Evolutionary conservation across 805 yeast genomes (phyloP), one percentile per base, ranked within the genome.

Genomic region (Hanseniaspora lindneri): DNA sequence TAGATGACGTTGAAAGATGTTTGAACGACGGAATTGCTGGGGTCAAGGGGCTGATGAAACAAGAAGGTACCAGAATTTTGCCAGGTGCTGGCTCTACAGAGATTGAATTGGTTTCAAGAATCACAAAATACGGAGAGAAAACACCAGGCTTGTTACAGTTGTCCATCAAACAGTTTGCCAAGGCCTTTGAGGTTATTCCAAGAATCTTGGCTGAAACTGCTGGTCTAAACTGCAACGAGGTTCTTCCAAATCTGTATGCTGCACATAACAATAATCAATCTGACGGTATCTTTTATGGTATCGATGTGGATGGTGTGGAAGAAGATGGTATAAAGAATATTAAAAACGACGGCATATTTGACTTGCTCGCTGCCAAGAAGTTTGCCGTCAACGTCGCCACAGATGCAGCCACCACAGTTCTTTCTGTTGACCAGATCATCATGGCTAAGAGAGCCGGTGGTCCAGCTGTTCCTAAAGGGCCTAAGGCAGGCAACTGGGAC

Each of bases 391-490:
- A 80, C 57, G 80, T 92, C 54, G 97, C 98, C 16, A 87, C 96
- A 3, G 97, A 92, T 56, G 96, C 96, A 42, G 94, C 95, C 13
- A 76, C 74, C 54, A 92, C 97, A 4, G 81, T 88, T 47, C 72
- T 88, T 54, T 79, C 94, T 23, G 92, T 92, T 44, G 97, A 92
- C 65, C 97, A 89, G 73, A 89, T 89, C 59, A 92, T 89, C 62
- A 92, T 89, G 92, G 97, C 98, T 39, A 89, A 89, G 76, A 79
- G 96, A 64, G 96, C 97, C 2, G 98, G 98, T 55, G 98, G 98
- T 20, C 98, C 98, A 42, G 79, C 71, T 28, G 80, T 87, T 75
- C 96, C 96, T 29, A 69, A 73, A 58, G 94, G 83, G 61, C 81
- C 80, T 56, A 79, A 78, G 65, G 89, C 92, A 40, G 96, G 95